Conservation (phyloP, 768 basidiomycete species). For the Boletus reticuloceps region DNA sequence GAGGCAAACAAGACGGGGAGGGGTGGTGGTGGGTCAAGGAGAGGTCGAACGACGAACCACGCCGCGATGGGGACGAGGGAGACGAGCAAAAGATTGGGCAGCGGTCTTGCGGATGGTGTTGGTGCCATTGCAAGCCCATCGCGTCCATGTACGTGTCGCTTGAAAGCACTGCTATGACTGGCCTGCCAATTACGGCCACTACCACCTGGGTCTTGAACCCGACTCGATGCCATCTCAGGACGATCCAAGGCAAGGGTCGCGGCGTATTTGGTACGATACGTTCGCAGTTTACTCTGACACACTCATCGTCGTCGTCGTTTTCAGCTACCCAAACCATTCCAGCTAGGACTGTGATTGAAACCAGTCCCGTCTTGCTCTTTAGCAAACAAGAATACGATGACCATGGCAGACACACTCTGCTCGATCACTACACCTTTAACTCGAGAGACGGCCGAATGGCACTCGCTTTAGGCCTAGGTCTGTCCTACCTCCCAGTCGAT, state of each 20-base stretch:
- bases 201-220: conserved; percentile 37
- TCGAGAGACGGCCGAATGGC: conserved; percentile 78
- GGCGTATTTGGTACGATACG: conserved; percentile 57
- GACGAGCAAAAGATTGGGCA: conserved; percentile 51
- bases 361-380: conserved; percentile 83
- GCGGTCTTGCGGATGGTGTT: conserved; percentile 41
- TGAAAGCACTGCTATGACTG: neutral
- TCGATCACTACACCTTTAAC: conserved; percentile 75
- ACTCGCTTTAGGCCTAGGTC: conserved; percentile 76
- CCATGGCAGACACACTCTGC: conserved; percentile 59
- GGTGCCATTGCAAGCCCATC: conserved; percentile 20
- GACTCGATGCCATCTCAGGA: conserved; percentile 47
- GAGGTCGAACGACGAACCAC: conserved; percentile 73
- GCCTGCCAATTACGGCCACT: conserved; percentile 15
- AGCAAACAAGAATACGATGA: conserved; percentile 63
- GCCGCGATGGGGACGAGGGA: conserved; percentile 63
- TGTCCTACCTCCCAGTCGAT: neutral
- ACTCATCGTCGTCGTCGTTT: conserved; percentile 26
- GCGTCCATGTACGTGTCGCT: neutral
- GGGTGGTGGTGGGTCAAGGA: conserved; percentile 65
- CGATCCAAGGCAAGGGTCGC: conserved; percentile 49
- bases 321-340: conserved; percentile 33
- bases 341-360: conserved; percentile 68
- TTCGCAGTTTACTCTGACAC: neutral
- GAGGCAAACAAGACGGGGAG: conserved; percentile 76